phyloP scores from a whole-genome alignment of 345 rosid species.

The Salix exigua region DNA sequence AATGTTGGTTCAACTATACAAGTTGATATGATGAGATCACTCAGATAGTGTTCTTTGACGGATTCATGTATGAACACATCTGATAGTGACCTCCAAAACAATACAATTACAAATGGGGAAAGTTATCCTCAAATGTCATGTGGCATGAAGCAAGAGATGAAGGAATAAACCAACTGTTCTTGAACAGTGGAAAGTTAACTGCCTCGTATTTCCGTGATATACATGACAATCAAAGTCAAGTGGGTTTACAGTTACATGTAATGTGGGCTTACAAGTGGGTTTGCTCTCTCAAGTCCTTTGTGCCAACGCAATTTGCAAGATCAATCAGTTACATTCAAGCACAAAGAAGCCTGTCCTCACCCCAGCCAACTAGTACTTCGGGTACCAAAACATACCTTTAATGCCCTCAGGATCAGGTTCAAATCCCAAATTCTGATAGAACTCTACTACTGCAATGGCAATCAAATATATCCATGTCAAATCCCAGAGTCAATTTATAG shows the following conservation, averaged over 20 bases:
- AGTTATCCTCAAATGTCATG: neutral
- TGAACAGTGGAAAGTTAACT: no score
- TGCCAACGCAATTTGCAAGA: constrained; percentile 14
- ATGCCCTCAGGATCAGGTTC: constrained; percentile 97
- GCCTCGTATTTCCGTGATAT: neutral
- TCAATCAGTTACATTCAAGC: neutral
- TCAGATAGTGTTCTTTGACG: neutral
- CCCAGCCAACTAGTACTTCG: constrained; percentile 40
- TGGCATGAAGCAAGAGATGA: neutral
- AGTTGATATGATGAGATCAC: neutral
- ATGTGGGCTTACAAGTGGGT: neutral
- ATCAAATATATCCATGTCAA: neutral
- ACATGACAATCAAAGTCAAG: neutral
- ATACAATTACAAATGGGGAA: neutral
- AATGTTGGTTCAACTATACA: neutral
- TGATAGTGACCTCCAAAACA: neutral
- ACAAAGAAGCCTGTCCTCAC: neutral
- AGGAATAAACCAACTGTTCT: neutral
- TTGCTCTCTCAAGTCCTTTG: neutral
- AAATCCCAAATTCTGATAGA: constrained; percentile 87
- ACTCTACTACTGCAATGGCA: constrained; percentile 74
- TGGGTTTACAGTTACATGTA: neutral
- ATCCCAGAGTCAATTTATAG: neutral
- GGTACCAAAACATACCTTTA: constrained; percentile 98
- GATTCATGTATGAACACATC: neutral